Percentiles rank a stretch among this genome's conserved stretches.
phyloP scores from a whole-genome alignment of 2,329 filamentous ascomycete genomes.

The Bipolaris gigantea region DNA sequence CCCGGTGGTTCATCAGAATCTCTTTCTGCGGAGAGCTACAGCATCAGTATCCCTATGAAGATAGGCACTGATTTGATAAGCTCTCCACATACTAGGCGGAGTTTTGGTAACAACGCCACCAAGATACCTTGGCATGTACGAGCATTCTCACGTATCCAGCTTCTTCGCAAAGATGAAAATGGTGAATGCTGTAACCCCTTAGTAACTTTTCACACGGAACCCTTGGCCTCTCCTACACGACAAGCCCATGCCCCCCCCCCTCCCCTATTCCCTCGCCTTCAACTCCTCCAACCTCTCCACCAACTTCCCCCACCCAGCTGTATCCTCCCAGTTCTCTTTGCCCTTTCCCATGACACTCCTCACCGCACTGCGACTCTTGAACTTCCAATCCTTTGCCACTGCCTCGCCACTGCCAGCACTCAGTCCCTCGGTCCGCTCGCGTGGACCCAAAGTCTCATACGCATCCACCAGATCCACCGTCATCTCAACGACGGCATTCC shows the following conservation, averaged over 20 bases:
- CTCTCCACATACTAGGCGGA: too few relatives aligned
- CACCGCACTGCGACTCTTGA: conserved; percentile 83
- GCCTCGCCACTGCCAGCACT: conserved; percentile 55
- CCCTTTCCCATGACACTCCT: conserved; percentile 81
- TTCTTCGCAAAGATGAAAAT: not conserved
- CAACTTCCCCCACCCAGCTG: conserved; percentile 66
- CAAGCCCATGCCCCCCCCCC: not conserved
- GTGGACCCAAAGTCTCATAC: conserved; percentile 70
- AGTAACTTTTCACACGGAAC: not conserved
- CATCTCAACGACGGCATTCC: conserved; percentile 72
- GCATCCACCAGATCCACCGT: conserved; percentile 81
- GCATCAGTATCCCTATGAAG: too few relatives aligned
- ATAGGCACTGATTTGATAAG: too few relatives aligned
- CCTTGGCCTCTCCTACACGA: not conserved
- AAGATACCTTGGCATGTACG: not conserved
- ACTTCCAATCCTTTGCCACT: conserved; percentile 81
- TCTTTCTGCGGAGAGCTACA: too few relatives aligned
- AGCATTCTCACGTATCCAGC: not conserved
- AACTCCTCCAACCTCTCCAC: conserved; percentile 51
- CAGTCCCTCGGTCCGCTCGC: conserved; percentile 56
- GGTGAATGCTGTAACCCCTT: too few relatives aligned
- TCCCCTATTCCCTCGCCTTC: conserved; percentile 32
- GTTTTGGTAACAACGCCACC: too few relatives aligned
- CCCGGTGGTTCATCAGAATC: too few relatives aligned
- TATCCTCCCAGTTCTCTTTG: conserved; percentile 81